Evolutionary conservation across 192 early-diverging fungal genomes (phyloP).

Genomic region (Lobulomyces angularis): DNA sequence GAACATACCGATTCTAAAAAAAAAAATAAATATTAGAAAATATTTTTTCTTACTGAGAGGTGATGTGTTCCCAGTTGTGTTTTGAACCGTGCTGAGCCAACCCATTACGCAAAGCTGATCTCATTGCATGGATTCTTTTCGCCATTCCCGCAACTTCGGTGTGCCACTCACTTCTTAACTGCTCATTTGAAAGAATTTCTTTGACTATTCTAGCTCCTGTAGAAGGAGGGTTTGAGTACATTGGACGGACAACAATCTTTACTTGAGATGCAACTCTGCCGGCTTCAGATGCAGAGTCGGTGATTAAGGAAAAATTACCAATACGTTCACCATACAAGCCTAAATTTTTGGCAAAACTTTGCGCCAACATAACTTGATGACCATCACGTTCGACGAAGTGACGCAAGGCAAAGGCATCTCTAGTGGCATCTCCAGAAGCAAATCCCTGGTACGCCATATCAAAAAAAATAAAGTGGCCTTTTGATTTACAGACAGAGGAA

Average conservation of each 20-base stretch:
- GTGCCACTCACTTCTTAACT: conserved; percentile 75
- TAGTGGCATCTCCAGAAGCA: conserved; percentile 77
- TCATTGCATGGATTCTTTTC: conserved; percentile 92
- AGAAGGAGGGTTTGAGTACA: conserved; percentile 99
- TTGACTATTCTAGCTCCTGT: conserved; percentile 87
- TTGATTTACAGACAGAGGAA: conserved; percentile 57
- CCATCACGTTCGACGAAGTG: conserved; percentile 71
- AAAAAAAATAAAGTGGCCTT: conserved; percentile 85
- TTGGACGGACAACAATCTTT: conserved; percentile 89
- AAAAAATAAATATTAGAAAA: background rate
- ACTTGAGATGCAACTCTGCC: conserved; percentile 81
- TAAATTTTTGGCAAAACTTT: conserved; percentile 99
- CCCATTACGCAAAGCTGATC: conserved; percentile 56
- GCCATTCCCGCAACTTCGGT: conserved; percentile 92
- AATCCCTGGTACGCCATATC: conserved; percentile 99
- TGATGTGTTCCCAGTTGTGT: conserved; percentile 82
- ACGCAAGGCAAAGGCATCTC: conserved; percentile 88
- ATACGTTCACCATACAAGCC: conserved; percentile 97
- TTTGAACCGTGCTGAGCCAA: conserved; percentile 72
- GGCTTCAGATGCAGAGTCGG: conserved; percentile 55
- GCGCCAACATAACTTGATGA: conserved; percentile 64
- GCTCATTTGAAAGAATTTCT: conserved; percentile 63
- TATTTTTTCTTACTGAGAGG: too few relatives aligned
- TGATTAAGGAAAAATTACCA: conserved; percentile 79
- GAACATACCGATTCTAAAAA: conserved; percentile 85